A percentile compares a stretch with the other conserved stretches of the same genome.
Evolutionary conservation across 2,329 filamentous ascomycete genomes (phyloP).

Genomic region (Fusarium sp.): DNA sequence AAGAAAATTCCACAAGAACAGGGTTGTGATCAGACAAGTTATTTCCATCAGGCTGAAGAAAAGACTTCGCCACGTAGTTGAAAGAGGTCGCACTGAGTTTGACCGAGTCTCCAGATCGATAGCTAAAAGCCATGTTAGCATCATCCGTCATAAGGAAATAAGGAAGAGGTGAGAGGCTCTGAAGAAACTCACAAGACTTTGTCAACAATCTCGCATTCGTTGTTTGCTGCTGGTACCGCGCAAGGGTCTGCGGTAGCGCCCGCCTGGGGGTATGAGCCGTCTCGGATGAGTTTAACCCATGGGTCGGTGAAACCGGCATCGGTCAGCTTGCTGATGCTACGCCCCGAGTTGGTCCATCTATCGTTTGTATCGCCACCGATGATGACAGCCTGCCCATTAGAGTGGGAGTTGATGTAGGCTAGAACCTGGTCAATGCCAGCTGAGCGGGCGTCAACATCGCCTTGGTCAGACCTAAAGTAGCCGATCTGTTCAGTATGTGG

Average conservation of each 20-base stretch:
- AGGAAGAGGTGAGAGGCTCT: not conserved
- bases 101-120: constrained; percentile 66
- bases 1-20: constrained; percentile 69
- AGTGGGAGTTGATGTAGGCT: constrained; percentile 70
- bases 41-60: constrained; percentile 70
- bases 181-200: constrained; percentile 66
- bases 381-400: constrained; percentile 73
- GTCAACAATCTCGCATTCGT: constrained; percentile 76
- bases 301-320: constrained; percentile 70
- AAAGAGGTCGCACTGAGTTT: constrained; percentile 65
- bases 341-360: constrained; percentile 67
- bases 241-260: constrained; percentile 62
- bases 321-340: constrained; percentile 65
- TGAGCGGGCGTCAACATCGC: constrained; percentile 70
- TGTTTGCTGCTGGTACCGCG: constrained; percentile 69
- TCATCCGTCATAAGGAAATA: not conserved
- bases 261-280: constrained; percentile 62
- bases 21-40: constrained; percentile 78
- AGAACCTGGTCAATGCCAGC: constrained; percentile 73
- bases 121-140: constrained; percentile 48
- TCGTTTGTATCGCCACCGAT: constrained; percentile 78
- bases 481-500: not conserved
- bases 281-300: constrained; percentile 71
- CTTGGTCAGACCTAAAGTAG: not conserved
- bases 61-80: constrained; percentile 69